Base-by-base conservation (phyloP, 371 early-diverging fungal genomes). In the Sporodiniella umbellata region DNA sequence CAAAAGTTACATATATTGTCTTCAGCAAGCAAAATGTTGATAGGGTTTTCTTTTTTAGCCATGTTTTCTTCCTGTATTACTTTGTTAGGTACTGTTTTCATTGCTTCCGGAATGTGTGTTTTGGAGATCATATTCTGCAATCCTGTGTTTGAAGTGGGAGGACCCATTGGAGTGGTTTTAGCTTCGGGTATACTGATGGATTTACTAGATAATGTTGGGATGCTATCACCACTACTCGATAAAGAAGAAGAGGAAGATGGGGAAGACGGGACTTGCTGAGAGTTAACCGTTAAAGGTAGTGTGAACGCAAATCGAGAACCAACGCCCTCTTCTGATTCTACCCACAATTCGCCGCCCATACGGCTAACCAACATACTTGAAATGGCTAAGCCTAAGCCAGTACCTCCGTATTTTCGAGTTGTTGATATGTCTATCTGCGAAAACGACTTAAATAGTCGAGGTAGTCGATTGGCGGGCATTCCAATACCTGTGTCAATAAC, bases 311-410 rank as follows among this genome's bases (percentile, higher is more conserved):
- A 81, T 8, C 79, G 52, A 0, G 82, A 81, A 21, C 82, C 82
- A 11, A 53, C 45, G 1, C 70, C 69, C 50, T 75, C 70, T 42
- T 79, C 79, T 7, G 80, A 79, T 48, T 81, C 82, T 3, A 81
- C 82, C 82, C 82, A 81, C 8, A 81, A 60, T 8, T 73, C 73
- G 15, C 82, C 82, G 6, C 82, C 82, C 82, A 81, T 81, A 22
- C 72, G 68, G 49, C 79, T 78, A 1, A 79, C 82, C 3, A 81
- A 54, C 18, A 73, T 77, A 22, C 75, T 75, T 22, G 79, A 78
- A 26, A 81, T 81, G n/a, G 82, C 80, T 30, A 81, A 53, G 10
- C 82, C 82, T 7, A 81, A 61, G 8, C 82, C 82, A 1, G 80
- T 71, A 31, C 81, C 81, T 7, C 81, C 81, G 30, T 78, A 81